A percentile compares a stretch with the other conserved stretches of the same genome.
phyloP scores from a whole-genome alignment of 768 basidiomycete genomes.

The Strobilomyces dryophilus region DNA sequence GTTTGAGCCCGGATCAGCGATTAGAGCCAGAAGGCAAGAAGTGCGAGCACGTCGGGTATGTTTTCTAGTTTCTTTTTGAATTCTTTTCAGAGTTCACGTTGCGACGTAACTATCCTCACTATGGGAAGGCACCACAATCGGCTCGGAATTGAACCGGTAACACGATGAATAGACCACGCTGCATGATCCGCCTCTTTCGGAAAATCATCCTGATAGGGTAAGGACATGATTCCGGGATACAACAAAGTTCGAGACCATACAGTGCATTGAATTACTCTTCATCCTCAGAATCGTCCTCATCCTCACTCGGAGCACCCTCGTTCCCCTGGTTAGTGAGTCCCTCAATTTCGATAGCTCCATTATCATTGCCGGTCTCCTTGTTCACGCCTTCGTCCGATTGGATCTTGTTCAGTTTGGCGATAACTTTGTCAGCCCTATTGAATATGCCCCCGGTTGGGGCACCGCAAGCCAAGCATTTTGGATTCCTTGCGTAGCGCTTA shows the following conservation, averaged over 20 bases:
- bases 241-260: constrained; percentile 33
- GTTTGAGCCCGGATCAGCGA: background rate
- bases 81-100: constrained; percentile 3
- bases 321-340: constrained; percentile 39
- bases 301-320: constrained; percentile 25
- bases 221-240: constrained; percentile 26
- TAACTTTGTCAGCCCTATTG: constrained; percentile 90
- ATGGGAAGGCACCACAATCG: background rate
- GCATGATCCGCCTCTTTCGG: constrained; percentile 16
- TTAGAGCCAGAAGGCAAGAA: background rate
- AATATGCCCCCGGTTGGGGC: constrained; percentile 94
- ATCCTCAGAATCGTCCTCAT: constrained; percentile 29
- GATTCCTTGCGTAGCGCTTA: constrained; percentile 89
- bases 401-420: constrained; percentile 80
- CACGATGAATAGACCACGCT: constrained; percentile 1
- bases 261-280: constrained; percentile 21
- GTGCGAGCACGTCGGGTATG: background rate
- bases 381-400: constrained; percentile 51
- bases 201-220: constrained; percentile 18
- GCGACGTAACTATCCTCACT: constrained; percentile 5
- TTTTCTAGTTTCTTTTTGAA: constrained; percentile 1
- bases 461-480: constrained; percentile 93
- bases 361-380: constrained; percentile 37
- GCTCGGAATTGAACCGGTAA: constrained; percentile 7
- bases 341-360: constrained; percentile 54